phyloP scores from a whole-genome alignment of 176 grass and related monocot species.

The Oryza nivara region DNA sequence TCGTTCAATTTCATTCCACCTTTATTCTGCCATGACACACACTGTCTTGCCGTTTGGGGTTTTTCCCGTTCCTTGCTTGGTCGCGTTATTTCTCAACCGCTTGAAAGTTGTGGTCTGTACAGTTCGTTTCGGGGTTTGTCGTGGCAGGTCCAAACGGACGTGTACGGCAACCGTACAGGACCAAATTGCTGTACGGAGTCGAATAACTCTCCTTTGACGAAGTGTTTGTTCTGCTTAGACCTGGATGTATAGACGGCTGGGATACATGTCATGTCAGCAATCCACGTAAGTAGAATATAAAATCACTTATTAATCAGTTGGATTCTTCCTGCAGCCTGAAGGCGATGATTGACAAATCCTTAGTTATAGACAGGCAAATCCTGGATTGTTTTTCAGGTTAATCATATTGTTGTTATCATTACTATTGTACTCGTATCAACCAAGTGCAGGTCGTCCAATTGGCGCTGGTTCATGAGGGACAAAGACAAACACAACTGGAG shows the following conservation, averaged over 20 bases:
- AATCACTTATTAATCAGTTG: background rate
- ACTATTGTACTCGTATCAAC: background rate
- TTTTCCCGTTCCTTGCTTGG: background rate
- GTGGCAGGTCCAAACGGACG: background rate
- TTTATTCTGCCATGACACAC: background rate
- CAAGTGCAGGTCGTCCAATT: background rate
- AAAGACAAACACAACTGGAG: background rate
- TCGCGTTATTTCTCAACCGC: background rate
- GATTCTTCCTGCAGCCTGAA: background rate
- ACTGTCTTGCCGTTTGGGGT: background rate
- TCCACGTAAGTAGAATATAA: background rate
- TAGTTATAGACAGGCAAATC: background rate
- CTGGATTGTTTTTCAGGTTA: background rate
- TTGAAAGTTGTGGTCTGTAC: background rate
- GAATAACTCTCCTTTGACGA: conserved; percentile 17
- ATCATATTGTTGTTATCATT: background rate
- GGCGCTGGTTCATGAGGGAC: background rate
- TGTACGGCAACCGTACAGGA: background rate
- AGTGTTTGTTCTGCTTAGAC: background rate
- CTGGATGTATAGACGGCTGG: background rate
- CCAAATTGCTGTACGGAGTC: background rate
- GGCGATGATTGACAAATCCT: background rate
- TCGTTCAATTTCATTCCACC: background rate
- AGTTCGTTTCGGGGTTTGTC: background rate
- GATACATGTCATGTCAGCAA: background rate